Conservation (phyloP, 2,329 filamentous ascomycete species). For the Colletotrichum acutatum region DNA sequence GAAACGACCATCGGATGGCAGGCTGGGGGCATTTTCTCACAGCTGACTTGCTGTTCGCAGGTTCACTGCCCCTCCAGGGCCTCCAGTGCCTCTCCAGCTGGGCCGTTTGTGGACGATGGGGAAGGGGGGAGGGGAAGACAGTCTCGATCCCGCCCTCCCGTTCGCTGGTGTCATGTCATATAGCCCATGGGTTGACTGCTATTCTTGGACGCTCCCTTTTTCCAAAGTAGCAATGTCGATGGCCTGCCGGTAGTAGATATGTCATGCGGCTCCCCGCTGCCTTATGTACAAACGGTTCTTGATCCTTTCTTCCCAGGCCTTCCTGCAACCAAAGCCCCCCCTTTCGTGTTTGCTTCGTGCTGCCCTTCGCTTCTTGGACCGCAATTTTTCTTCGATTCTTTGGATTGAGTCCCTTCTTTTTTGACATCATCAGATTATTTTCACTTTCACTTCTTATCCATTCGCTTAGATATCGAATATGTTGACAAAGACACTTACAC, state of each 20-base stretch:
- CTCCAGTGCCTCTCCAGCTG: neutral
- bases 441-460: slow-evolving; percentile 16
- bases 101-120: neutral
- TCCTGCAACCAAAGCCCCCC: slow-evolving; percentile 4
- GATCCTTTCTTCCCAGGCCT: neutral
- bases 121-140: too few species aligned
- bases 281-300: neutral
- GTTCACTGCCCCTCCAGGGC: neutral
- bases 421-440: neutral
- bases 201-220: slow-evolving; percentile 17
- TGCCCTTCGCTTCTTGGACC: slow-evolving; percentile 10
- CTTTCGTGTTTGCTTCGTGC: slow-evolving; percentile 13
- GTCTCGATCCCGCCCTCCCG: neutral
- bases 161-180: neutral
- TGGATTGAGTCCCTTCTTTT: slow-evolving; percentile 30
- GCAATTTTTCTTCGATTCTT: slow-evolving; percentile 7
- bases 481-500: slow-evolving; percentile 23
- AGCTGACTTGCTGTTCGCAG: slow-evolving; percentile 2
- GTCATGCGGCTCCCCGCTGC: slow-evolving; percentile 26
- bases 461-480: slow-evolving; percentile 29
- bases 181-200: slow-evolving; percentile 3
- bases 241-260: slow-evolving; percentile 3
- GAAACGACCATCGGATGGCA: slow-evolving; percentile 32
- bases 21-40: neutral
- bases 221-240: neutral